Conservation (phyloP, 2,329 filamentous ascomycete species). For the Cladophialophora chaetospira region DNA sequence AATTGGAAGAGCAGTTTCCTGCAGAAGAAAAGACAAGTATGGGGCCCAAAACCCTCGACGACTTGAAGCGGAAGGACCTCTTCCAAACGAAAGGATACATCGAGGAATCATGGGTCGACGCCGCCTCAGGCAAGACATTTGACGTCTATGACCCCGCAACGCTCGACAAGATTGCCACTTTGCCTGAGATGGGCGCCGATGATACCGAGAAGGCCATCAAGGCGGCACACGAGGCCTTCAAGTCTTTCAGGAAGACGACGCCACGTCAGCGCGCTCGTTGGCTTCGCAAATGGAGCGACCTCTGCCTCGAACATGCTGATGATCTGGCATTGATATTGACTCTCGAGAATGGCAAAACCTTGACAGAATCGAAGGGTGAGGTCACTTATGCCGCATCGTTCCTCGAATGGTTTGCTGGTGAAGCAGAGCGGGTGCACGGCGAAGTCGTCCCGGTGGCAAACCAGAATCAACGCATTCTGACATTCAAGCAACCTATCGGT, state of each 20-base stretch:
- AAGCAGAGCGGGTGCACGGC: conserved; percentile 53
- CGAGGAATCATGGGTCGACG: conserved; percentile 67
- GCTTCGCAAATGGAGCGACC: conserved; percentile 67
- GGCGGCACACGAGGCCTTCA: conserved; percentile 72
- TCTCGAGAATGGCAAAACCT: conserved; percentile 63
- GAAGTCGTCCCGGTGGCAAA: conserved; percentile 62
- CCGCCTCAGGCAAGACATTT: conserved; percentile 87
- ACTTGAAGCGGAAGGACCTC: conserved; percentile 34
- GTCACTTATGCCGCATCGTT: conserved; percentile 53
- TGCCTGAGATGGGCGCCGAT: conserved; percentile 74
- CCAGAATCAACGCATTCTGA: conserved; percentile 73
- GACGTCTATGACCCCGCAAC: conserved; percentile 82
- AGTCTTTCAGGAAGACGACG: conserved; percentile 61
- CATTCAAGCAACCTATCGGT: conserved; percentile 79
- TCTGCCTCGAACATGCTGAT: conserved; percentile 66
- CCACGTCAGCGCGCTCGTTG: conserved; percentile 63
- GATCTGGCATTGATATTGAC: conserved; percentile 58
- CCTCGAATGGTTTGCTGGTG: conserved; percentile 56
- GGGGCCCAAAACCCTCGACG: conserved; percentile 24
- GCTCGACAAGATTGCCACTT: conserved; percentile 75
- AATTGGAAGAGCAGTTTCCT: too few relatives aligned
- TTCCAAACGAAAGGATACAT: conserved; percentile 35
- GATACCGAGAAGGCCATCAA: conserved; percentile 81
- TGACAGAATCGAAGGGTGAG: conserved; percentile 53
- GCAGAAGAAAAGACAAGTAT: conserved; percentile 1